Percentiles rank a stretch among this genome's conserved stretches.
phyloP scores from a whole-genome alignment of 2,329 filamentous ascomycete species.

The Microthyrium microscopicum region DNA sequence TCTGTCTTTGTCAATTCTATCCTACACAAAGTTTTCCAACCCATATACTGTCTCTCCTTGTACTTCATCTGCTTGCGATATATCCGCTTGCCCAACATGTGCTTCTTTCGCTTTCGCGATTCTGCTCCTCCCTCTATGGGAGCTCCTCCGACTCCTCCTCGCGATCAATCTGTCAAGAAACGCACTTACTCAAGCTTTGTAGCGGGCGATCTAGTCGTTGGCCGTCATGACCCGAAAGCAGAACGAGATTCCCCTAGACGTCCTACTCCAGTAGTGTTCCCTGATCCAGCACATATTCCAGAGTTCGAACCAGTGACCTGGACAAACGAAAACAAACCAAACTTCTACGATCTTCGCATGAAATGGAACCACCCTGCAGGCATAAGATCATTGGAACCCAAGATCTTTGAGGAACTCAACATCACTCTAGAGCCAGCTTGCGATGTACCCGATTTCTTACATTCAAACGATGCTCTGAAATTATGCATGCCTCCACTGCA shows the following conservation, averaged over 20 bases:
- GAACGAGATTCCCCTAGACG: conserved; percentile 30
- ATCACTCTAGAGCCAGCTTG: conserved; percentile 21
- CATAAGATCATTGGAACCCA: conserved; percentile 20
- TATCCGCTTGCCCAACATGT: too few species aligned
- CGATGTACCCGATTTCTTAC: conserved; percentile 24
- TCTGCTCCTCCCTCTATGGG: too few species aligned
- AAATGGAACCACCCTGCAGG: conserved; percentile 24
- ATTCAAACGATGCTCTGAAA: conserved; percentile 16
- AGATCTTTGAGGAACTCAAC: conserved; percentile 26
- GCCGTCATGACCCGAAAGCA: conserved; percentile 22
- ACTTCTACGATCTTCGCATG: conserved; percentile 28
- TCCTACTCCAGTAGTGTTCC: conserved; percentile 36
- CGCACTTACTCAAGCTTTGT: too few species aligned
- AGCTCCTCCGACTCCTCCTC: too few species aligned
- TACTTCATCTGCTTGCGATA: too few species aligned
- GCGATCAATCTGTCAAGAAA: too few species aligned
- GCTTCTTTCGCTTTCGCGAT: too few species aligned
- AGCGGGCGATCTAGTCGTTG: too few species aligned
- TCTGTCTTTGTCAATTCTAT: too few species aligned
- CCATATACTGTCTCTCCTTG: too few species aligned
- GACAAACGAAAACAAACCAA: conserved; percentile 19
- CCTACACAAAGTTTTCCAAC: too few species aligned
- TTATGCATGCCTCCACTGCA: conserved; percentile 23
- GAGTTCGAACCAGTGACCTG: conserved; percentile 18
- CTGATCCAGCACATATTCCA: conserved; percentile 24